Evolutionary conservation across 495 filamentous ascomycete genomes (phyloP).

Genomic region (Tuber magnatum): DNA sequence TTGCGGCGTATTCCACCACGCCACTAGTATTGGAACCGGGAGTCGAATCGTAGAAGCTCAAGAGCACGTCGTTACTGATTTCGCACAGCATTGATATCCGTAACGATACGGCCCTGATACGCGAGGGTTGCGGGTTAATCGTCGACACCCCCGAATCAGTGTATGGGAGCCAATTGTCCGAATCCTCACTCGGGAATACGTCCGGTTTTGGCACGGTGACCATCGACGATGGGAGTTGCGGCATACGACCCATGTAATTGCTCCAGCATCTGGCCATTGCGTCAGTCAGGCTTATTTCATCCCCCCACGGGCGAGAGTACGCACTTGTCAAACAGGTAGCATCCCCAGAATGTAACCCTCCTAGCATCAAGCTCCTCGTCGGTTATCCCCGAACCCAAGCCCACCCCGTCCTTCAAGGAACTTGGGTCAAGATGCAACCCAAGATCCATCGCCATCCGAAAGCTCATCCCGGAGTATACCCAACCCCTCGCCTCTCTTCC

Average conservation of each 20-base stretch:
- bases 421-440: slow-evolving; percentile 74
- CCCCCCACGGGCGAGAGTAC: slow-evolving; percentile 21
- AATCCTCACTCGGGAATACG: slow-evolving; percentile 83
- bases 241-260: slow-evolving; percentile 89
- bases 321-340: slow-evolving; percentile 91
- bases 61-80: slow-evolving; percentile 83
- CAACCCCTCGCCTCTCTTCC: slow-evolving; percentile 91
- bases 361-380: slow-evolving; percentile 85
- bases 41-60: slow-evolving; percentile 82
- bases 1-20: slow-evolving; percentile 42
- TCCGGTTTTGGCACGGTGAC: slow-evolving; percentile 82
- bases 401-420: slow-evolving; percentile 29
- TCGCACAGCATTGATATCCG: slow-evolving; percentile 80
- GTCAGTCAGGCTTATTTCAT: slow-evolving; percentile 26
- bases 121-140: slow-evolving; percentile 66
- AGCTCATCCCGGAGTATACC: slow-evolving; percentile 98
- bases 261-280: slow-evolving; percentile 70
- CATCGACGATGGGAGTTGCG: slow-evolving; percentile 69
- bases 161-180: slow-evolving; percentile 78
- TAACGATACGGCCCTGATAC: slow-evolving; percentile 72
- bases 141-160: slow-evolving; percentile 63
- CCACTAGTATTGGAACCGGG: slow-evolving; percentile 44
- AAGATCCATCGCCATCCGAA: slow-evolving; percentile 94
- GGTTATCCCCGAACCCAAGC: slow-evolving; percentile 50
- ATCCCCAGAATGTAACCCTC: slow-evolving; percentile 95